Base-by-base conservation (phyloP, 352 stramenopile species). In the Phytophthora europaea region DNA sequence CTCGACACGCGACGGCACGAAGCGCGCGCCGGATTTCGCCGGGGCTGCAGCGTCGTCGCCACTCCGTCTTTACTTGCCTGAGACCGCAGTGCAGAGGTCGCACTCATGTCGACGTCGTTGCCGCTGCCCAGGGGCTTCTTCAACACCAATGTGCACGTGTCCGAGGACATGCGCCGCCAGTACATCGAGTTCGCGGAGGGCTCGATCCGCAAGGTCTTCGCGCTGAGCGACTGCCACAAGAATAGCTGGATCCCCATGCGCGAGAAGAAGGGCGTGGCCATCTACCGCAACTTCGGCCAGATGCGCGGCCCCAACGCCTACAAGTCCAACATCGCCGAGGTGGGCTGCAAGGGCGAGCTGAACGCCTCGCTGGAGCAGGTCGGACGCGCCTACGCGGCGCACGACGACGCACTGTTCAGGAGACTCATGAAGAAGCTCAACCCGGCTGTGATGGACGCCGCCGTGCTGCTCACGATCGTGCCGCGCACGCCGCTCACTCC, bases 351-450 rank as follows among this genome's bases (percentile, higher is more conserved):
- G 69, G 80, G 77, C 68, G 72, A 91, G 26, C 65, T 96, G 53
- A 73, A 83, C 33, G 89, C 83, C 22, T 92, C 87, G 38, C 78
- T 96, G 9, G 85, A 92, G 61, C 86, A 96, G 60, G 74, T 96
- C 47, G 87, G 81, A 12, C 86, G 87, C 52, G 87, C 87, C 9
- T 96, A 92, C 61, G 87, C 87, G 1, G 90, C 88, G 23, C 87
- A 95, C 70, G 88, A 96, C 65, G 84, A 94, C 72, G 84, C 84
- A 47, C 72, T 94, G 12, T 97, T 95, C 68, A 70, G 65, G 23
- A 83, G 87, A 23, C 80, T 97, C 47, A 91, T 92, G 84, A 94
- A 93, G 72, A 94, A 94, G 66, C 75, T 95, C 40, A 94, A 95
- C 57, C 78, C 78, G 1, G 72, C 77, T 13, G 79, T 95, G 34